phyloP scores from a whole-genome alignment of 805 yeast species.

The Metschnikowia noctiluminum region DNA sequence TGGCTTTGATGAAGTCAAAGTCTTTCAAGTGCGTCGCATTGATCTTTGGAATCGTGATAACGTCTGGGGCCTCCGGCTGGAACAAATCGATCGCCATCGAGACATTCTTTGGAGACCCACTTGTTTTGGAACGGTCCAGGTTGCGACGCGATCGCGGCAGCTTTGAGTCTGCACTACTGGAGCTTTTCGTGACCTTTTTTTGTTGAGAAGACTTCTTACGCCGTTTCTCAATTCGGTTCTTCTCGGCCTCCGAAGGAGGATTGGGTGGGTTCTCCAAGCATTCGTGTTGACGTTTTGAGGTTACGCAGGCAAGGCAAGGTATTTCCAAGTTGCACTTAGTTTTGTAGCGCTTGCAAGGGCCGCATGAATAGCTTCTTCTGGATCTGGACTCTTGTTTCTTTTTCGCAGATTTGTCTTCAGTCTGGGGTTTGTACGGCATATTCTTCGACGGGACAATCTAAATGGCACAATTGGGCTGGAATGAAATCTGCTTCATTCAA shows the following conservation, averaged over 20 bases:
- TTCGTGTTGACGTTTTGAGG: constrained; percentile 35
- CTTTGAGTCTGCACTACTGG: neutral
- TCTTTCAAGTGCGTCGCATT: constrained; percentile 8
- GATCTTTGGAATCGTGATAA: constrained; percentile 7
- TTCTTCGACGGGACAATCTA: neutral
- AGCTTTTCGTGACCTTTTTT: neutral
- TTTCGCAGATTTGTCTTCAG: neutral
- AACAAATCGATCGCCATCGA: constrained; percentile 4
- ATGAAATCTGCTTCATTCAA: neutral
- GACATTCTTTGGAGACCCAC: neutral
- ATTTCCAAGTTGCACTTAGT: constrained; percentile 49
- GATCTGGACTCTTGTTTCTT: constrained; percentile 9
- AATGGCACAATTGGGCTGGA: neutral
- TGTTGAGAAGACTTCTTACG: constrained; percentile 19
- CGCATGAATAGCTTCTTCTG: constrained; percentile 55
- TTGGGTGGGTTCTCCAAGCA: constrained; percentile 41
- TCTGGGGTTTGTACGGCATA: constrained; percentile 6
- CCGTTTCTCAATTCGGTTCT: constrained; percentile 28
- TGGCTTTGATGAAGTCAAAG: constrained; percentile 7
- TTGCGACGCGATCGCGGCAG: neutral
- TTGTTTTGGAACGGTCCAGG: neutral
- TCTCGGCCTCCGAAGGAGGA: constrained; percentile 42
- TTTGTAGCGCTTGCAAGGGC: constrained; percentile 52
- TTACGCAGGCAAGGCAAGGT: constrained; percentile 47
- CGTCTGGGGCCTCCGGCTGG: constrained; percentile 10